Conservation (phyloP, 306 rosid species). For the Mucuna pruriens region DNA sequence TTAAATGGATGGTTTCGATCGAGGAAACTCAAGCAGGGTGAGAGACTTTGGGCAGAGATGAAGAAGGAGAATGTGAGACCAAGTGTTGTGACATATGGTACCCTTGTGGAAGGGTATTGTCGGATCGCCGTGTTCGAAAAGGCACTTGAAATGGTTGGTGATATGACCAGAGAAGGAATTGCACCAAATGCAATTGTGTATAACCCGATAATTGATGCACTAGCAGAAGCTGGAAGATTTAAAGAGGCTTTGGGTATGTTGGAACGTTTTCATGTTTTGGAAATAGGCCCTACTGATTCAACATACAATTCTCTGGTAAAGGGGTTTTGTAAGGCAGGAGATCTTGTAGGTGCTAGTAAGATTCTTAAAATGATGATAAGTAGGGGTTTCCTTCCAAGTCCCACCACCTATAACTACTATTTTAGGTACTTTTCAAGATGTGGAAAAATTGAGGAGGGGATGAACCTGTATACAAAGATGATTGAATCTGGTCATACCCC, state of each 20-base stretch:
- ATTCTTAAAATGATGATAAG: slow-evolving; percentile 84
- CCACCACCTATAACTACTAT: slow-evolving; percentile 91
- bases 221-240: slow-evolving; percentile 82
- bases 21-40: slow-evolving; percentile 81
- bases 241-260: slow-evolving; percentile 84
- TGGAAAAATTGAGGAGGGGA: slow-evolving; percentile 83
- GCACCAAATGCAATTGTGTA: slow-evolving; percentile 78
- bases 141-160: slow-evolving; percentile 74
- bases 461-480: slow-evolving; percentile 86
- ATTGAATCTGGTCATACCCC: slow-evolving; percentile 79
- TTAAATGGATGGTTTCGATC: slow-evolving; percentile 84
- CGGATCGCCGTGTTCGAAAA: slow-evolving; percentile 70
- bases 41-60: slow-evolving; percentile 84
- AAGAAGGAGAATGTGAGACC: slow-evolving; percentile 71
- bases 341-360: slow-evolving; percentile 82
- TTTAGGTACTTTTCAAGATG: slow-evolving; percentile 77
- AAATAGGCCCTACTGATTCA: slow-evolving; percentile 81
- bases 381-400: slow-evolving; percentile 68
- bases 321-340: slow-evolving; percentile 86
- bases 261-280: slow-evolving; percentile 74
- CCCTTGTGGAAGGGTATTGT: slow-evolving; percentile 89
- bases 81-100: slow-evolving; percentile 90
- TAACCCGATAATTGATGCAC: slow-evolving; percentile 84
- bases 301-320: slow-evolving; percentile 85
- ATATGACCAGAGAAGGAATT: slow-evolving; percentile 73